These are phyloP conservation scores for Dendrobium chrysotoxum DNA, from an alignment of 106 monocot species.

Conservation along the genomic window DNA sequence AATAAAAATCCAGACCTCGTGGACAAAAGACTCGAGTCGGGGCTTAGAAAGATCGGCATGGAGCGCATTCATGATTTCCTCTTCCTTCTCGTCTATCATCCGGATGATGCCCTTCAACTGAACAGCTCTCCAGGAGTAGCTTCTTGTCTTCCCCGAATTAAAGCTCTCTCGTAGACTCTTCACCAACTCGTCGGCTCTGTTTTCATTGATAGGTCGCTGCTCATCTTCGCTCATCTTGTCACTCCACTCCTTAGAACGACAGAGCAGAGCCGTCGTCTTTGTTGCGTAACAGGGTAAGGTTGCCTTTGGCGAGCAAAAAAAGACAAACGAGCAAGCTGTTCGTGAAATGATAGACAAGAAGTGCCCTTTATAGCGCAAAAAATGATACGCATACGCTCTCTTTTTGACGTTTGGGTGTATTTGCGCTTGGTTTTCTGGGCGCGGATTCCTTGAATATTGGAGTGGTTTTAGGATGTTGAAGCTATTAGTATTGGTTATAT, in stretches of 20 bases:
- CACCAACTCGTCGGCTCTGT: slow-evolving; percentile 27
- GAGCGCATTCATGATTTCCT: slow-evolving; percentile 41
- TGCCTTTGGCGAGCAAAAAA: neutral
- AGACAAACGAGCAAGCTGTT: neutral
- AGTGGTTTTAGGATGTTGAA: too few relatives aligned
- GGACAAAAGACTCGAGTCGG: slow-evolving; percentile 39
- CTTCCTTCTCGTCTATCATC: slow-evolving; percentile 52
- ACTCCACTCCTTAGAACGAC: neutral
- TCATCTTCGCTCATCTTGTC: neutral
- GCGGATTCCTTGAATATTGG: too few relatives aligned
- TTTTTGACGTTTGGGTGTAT: too few relatives aligned
- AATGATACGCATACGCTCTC: too few relatives aligned
- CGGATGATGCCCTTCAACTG: slow-evolving; percentile 33
- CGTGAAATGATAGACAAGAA: too few relatives aligned
- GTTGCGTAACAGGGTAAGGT: too few relatives aligned
- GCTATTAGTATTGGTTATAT: too few relatives aligned
- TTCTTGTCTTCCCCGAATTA: slow-evolving; percentile 33
- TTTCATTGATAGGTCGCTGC: neutral
- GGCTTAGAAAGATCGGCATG: slow-evolving; percentile 52
- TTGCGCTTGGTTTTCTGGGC: too few relatives aligned
- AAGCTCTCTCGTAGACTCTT: slow-evolving; percentile 38
- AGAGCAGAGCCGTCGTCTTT: neutral
- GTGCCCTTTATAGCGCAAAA: too few relatives aligned
- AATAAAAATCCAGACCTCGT: slow-evolving; percentile 26
- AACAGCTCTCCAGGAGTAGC: slow-evolving; percentile 41